Conservation (phyloP, 164 flowering plant species). For the Hamamelis virginiana region DNA sequence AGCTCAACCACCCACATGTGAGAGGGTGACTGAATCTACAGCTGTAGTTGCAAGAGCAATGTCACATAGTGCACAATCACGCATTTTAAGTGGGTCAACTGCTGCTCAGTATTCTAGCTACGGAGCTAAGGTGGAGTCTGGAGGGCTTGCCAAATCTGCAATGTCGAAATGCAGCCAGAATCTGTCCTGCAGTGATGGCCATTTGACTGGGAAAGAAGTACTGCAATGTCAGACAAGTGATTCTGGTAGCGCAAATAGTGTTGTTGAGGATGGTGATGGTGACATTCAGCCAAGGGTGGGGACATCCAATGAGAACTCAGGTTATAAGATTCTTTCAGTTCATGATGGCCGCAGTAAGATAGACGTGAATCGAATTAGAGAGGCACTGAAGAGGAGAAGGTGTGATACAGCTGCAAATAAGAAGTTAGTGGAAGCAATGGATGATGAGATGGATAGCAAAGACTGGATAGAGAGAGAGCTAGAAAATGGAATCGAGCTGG, state of each 20-base stretch:
- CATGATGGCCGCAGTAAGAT: conserved; percentile 15
- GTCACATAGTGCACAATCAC: conserved; percentile 20
- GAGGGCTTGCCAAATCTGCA: background rate
- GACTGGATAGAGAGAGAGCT: conserved; percentile 54
- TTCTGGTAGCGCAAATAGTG: conserved; percentile 35
- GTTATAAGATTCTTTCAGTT: conserved; percentile 22
- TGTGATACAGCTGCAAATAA: conserved; percentile 12
- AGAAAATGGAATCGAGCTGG: conserved; percentile 42
- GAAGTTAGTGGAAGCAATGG: conserved; percentile 9
- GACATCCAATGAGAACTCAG: conserved; percentile 12
- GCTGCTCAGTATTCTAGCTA: conserved; percentile 8
- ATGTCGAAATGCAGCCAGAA: conserved; percentile 10
- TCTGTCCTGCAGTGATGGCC: background rate
- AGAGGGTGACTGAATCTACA: conserved; percentile 18
- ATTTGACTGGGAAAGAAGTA: conserved; percentile 10
- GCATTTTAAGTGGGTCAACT: conserved; percentile 15
- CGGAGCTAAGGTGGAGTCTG: conserved; percentile 7
- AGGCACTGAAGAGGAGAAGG: conserved; percentile 36
- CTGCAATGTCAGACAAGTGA: conserved; percentile 31
- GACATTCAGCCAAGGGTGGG: conserved; percentile 13
- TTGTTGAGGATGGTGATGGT: conserved; percentile 39
- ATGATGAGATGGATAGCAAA: conserved; percentile 26
- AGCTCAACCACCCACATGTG: conserved; percentile 10
- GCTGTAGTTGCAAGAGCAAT: conserved; percentile 15
- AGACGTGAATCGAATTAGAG: conserved; percentile 34